Conservation (phyloP, 2,329 filamentous ascomycete genomes). For the Fusarium piperis region DNA sequence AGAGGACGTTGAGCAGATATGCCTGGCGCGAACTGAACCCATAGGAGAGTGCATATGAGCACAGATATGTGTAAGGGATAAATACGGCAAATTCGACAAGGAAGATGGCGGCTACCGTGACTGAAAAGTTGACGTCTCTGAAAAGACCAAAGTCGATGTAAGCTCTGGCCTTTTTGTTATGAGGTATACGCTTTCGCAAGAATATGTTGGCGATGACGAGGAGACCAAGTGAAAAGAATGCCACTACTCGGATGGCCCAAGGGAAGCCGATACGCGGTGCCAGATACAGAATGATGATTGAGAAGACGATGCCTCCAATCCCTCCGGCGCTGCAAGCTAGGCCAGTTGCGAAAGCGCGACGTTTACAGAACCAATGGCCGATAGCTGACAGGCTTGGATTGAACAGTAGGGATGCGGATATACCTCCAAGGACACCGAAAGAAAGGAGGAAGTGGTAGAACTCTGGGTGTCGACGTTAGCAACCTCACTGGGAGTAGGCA, state of each 20-base stretch:
- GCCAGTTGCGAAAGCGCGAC: slow-evolving; percentile 74
- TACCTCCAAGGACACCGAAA: slow-evolving; percentile 73
- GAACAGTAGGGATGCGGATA: slow-evolving; percentile 74
- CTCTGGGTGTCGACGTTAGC: slow-evolving; percentile 40
- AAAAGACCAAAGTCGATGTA: slow-evolving; percentile 64
- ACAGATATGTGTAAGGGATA: slow-evolving; percentile 23
- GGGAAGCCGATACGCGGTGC: slow-evolving; percentile 43
- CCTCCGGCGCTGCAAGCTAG: slow-evolving; percentile 73
- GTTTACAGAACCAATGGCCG: slow-evolving; percentile 69
- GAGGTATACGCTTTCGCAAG: slow-evolving; percentile 58
- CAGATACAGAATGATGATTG: slow-evolving; percentile 44
- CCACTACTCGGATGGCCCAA: slow-evolving; percentile 46
- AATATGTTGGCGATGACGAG: slow-evolving; percentile 43
- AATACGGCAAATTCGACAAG: slow-evolving; percentile 37
- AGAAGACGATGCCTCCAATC: slow-evolving; percentile 65
- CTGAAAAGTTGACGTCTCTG: slow-evolving; percentile 57
- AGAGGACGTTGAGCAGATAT: slow-evolving; percentile 1
- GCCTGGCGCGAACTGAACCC: slow-evolving; percentile 43
- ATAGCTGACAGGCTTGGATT: slow-evolving; percentile 74
- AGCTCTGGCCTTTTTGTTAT: slow-evolving; percentile 53
- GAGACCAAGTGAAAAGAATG: slow-evolving; percentile 38
- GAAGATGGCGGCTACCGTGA: slow-evolving; percentile 65
- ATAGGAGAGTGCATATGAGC: slow-evolving; percentile 39
- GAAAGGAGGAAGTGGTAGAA: slow-evolving; percentile 79
- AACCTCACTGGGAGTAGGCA: background rate